Percentiles rank a stretch among this genome's conserved stretches.
Evolutionary conservation across 768 basidiomycete genomes (phyloP).

Genomic region (Trametes gibbosa): DNA sequence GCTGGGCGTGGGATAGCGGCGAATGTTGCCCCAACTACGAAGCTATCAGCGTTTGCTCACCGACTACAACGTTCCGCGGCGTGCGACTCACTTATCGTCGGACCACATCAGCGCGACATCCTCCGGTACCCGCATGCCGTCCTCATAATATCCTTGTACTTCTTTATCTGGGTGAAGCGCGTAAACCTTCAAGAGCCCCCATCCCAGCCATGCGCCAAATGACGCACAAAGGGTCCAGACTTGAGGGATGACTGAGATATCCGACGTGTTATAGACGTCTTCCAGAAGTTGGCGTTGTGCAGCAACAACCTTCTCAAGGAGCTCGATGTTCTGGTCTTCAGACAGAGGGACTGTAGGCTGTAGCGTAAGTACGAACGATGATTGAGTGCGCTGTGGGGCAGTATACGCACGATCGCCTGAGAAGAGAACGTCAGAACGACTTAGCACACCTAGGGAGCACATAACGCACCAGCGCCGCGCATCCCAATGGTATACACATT

Average conservation of each 20-base stretch:
- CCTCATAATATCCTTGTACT: constrained; percentile 64
- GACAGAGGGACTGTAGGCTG: constrained; percentile 45
- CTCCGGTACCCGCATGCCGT: constrained; percentile 59
- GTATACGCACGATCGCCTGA: constrained; percentile 43
- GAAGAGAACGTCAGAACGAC: background rate
- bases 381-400: background rate
- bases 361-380: background rate
- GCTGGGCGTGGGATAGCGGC: constrained; percentile 50
- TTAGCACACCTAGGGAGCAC: background rate
- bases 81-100: constrained; percentile 57
- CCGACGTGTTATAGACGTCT: constrained; percentile 45
- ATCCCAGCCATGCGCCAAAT: background rate
- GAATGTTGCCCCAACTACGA: constrained; percentile 64
- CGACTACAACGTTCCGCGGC: background rate
- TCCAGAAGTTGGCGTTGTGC: constrained; percentile 60
- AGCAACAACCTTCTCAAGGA: constrained; percentile 53
- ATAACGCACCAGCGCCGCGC: constrained; percentile 43
- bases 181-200: background rate
- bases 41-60: background rate
- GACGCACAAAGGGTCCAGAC: constrained; percentile 59
- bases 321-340: constrained; percentile 45
- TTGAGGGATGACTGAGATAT: constrained; percentile 55
- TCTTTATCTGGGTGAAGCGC: constrained; percentile 41
- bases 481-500: constrained; percentile 67
- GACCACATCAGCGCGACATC: constrained; percentile 68